These are phyloP conservation scores for Globisporangium cystogenes DNA, from an alignment of 352 stramenopile genomes.

Conservation along the genomic window DNA sequence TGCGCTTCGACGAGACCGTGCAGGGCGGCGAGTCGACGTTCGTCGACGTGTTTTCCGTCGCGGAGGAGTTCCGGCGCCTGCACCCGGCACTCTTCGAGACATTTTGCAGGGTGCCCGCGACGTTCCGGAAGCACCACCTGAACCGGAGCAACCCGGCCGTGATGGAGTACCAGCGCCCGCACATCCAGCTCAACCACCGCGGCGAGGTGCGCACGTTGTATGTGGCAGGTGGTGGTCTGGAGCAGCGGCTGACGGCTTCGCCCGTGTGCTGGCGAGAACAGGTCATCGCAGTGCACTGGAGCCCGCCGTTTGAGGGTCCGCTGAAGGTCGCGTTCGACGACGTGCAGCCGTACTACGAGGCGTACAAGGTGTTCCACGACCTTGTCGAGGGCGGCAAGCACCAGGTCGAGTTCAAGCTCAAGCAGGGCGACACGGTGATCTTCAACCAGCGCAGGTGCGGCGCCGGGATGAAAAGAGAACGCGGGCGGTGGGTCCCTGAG, in stretches of 20 bases:
- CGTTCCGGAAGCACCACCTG: conserved; percentile 93
- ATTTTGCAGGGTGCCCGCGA: conserved; percentile 85
- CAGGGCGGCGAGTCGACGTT: conserved; percentile 82
- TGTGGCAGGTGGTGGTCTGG: too few species aligned
- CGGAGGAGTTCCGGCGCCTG: conserved; percentile 53
- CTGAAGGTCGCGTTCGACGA: conserved; percentile 73
- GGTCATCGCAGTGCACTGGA: conserved; percentile 91
- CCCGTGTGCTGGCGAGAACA: conserved; percentile 15
- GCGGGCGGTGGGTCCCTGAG: too few species aligned
- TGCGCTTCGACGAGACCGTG: conserved; percentile 84
- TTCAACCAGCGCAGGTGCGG: conserved; percentile 76
- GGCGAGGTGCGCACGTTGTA: conserved; percentile 53
- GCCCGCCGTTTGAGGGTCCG: conserved; percentile 93
- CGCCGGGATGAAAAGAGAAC: too few species aligned
- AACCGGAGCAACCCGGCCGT: conserved; percentile 82
- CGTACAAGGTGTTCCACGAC: conserved; percentile 75
- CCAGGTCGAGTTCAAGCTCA: conserved; percentile 72
- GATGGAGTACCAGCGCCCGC: conserved; percentile 93
- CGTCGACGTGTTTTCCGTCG: conserved; percentile 77
- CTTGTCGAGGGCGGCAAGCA: conserved; percentile 72
- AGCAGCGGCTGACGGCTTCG: too few species aligned
- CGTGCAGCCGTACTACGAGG: conserved; percentile 73
- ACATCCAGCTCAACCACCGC: conserved; percentile 88
- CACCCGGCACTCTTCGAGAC: conserved; percentile 70
- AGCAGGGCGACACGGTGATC: conserved; percentile 76